These are phyloP conservation scores for Saccharum hybrid DNA, from an alignment of 202 grass and related monocot species.

Conservation along the genomic window DNA sequence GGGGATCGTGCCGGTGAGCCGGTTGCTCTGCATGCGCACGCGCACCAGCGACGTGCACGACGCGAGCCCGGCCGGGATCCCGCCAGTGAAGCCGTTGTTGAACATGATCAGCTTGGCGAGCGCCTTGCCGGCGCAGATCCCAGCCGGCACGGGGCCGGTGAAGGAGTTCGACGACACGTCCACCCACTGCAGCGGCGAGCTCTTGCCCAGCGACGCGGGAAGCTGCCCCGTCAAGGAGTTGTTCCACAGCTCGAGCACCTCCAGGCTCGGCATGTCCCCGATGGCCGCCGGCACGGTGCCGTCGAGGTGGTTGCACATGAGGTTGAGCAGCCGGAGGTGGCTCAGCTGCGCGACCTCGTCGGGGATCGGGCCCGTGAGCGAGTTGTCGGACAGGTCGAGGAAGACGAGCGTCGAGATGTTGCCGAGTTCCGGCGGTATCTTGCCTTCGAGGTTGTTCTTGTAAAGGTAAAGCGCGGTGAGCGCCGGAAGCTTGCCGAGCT, in stretches of 20 bases:
- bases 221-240: constrained; percentile 79
- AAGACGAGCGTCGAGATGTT: constrained; percentile 71
- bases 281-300: constrained; percentile 66
- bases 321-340: constrained; percentile 69
- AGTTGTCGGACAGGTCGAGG: constrained; percentile 85
- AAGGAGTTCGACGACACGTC: constrained; percentile 87
- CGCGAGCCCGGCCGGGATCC: constrained; percentile 62
- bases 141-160: constrained; percentile 53
- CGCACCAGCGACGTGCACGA: constrained; percentile 77
- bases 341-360: constrained; percentile 59
- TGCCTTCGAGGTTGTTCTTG: constrained; percentile 71
- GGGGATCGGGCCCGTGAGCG: constrained; percentile 63
- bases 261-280: constrained; percentile 60
- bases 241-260: constrained; percentile 92
- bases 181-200: constrained; percentile 79
- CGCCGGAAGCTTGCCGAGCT: constrained; percentile 66
- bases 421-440: constrained; percentile 75
- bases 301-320: constrained; percentile 89
- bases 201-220: constrained; percentile 63
- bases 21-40: constrained; percentile 79
- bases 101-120: constrained; percentile 88
- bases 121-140: constrained; percentile 69
- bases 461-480: constrained; percentile 81
- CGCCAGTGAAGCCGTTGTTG: constrained; percentile 72
- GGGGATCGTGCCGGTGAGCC: constrained; percentile 66